phyloP scores from a whole-genome alignment of 2,329 filamentous ascomycete genomes.

The Calonectria montana region DNA sequence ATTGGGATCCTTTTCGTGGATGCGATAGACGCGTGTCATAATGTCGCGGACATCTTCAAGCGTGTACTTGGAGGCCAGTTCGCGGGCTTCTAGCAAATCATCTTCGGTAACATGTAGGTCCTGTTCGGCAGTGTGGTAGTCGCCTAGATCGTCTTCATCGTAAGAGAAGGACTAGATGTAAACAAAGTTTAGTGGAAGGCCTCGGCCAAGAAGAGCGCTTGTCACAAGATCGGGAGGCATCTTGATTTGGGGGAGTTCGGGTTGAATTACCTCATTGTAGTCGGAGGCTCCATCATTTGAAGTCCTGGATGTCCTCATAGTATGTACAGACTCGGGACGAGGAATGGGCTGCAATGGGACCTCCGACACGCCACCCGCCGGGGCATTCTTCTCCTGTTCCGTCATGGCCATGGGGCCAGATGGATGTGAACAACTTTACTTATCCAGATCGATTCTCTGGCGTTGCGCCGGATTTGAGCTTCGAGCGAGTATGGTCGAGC shows the following conservation, averaged over 20 bases:
- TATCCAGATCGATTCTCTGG: slow-evolving; percentile 33
- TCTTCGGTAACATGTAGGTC: slow-evolving; percentile 59
- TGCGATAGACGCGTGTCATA: slow-evolving; percentile 53
- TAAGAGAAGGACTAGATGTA: slow-evolving; percentile 49
- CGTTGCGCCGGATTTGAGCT: slow-evolving; percentile 21
- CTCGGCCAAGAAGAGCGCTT: neutral
- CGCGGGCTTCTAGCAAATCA: slow-evolving; percentile 58
- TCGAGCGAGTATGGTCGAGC: slow-evolving; percentile 17
- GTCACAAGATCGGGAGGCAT: neutral
- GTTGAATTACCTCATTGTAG: slow-evolving; percentile 40
- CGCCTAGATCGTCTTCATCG: slow-evolving; percentile 50
- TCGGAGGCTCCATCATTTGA: slow-evolving; percentile 38
- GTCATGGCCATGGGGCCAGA: slow-evolving; percentile 45
- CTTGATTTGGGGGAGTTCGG: neutral
- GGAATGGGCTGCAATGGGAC: slow-evolving; percentile 29
- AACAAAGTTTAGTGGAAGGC: neutral
- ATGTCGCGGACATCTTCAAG: slow-evolving; percentile 57
- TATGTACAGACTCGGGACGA: slow-evolving; percentile 21
- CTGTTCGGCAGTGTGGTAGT: slow-evolving; percentile 48
- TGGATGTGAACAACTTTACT: slow-evolving; percentile 30
- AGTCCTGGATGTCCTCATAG: slow-evolving; percentile 7
- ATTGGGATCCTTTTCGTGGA: slow-evolving; percentile 57
- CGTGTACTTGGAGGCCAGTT: slow-evolving; percentile 55
- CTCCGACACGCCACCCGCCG: slow-evolving; percentile 31
- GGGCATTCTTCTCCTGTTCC: slow-evolving; percentile 45